A percentile compares a stretch with the other conserved stretches of the same genome.
Evolutionary conservation across 2,329 filamentous ascomycete species (phyloP).

Genomic region (Ophiosphaerella korrae): DNA sequence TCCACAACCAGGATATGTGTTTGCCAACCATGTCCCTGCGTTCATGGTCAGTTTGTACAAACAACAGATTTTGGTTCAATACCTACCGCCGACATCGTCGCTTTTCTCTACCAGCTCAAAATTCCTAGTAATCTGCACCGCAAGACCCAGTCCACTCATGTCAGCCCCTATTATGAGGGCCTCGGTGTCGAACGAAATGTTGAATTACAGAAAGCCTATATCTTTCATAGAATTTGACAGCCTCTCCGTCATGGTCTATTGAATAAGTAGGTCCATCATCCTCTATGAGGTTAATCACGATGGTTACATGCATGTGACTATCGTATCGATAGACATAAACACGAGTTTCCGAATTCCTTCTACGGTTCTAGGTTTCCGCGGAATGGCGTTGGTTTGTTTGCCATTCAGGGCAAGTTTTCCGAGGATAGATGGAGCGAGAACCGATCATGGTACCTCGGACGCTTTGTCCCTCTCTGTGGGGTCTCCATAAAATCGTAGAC

Average conservation of each 20-base stretch:
- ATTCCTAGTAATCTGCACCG: constrained; percentile 50
- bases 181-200: constrained; percentile 50
- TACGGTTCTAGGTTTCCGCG: background rate
- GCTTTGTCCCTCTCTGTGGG: constrained; percentile 6
- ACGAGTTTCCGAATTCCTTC: constrained; percentile 5
- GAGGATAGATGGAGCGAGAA: constrained; percentile 14
- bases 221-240: background rate
- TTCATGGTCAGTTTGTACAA: no score
- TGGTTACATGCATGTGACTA: background rate
- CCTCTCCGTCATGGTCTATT: background rate
- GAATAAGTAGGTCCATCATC: background rate
- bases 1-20: constrained; percentile 43
- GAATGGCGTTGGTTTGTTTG: constrained; percentile 3
- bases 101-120: constrained; percentile 55
- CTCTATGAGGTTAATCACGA: background rate
- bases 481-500: constrained; percentile 13
- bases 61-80: no score
- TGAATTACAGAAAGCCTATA: background rate
- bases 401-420: constrained; percentile 22
- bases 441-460: constrained; percentile 12
- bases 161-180: constrained; percentile 59
- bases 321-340: constrained; percentile 1
- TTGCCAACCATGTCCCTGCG: constrained; percentile 36
- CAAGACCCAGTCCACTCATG: constrained; percentile 54
- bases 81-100: constrained; percentile 38